These are phyloP conservation scores for Dipteronia sinensis DNA, from an alignment of 345 rosid species.

Conservation along the genomic window DNA sequence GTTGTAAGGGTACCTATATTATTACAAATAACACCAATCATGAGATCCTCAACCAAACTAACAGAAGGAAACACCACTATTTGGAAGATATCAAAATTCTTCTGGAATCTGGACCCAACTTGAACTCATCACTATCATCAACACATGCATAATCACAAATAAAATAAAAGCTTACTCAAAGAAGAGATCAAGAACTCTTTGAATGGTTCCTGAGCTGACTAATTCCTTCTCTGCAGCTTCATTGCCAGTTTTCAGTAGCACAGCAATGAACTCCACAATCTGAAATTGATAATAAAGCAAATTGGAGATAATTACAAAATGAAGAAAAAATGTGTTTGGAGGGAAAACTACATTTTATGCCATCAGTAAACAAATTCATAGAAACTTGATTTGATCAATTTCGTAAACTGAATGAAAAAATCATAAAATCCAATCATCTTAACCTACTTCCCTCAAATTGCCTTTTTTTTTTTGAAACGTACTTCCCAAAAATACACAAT, in stretches of 20 bases:
- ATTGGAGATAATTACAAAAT: background rate
- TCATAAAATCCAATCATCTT: background rate
- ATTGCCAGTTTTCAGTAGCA: conserved; percentile 75
- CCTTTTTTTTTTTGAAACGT: background rate
- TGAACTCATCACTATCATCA: conserved; percentile 5
- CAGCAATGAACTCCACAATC: conserved; percentile 97
- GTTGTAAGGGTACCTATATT: conserved; percentile 89
- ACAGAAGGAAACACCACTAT: conserved; percentile 10
- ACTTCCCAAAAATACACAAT: background rate
- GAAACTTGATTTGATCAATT: background rate
- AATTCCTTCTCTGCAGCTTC: conserved; percentile 85
- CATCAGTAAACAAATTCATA: background rate
- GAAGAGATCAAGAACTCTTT: conserved; percentile 75
- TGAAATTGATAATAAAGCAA: conserved; percentile 36
- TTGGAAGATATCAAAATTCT: conserved; percentile 10
- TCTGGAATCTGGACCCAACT: background rate
- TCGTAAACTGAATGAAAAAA: background rate
- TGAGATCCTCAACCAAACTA: conserved; percentile 15
- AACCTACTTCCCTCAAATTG: background rate
- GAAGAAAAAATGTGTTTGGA: background rate
- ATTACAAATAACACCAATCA: conserved; percentile 22
- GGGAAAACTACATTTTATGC: background rate
- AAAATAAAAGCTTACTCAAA: conserved; percentile 64
- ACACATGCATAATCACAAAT: conserved; percentile 16
- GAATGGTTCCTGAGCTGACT: conserved; percentile 76